These are phyloP conservation scores for Tetratostichococcus sp. DNA, from an alignment of 139 green algal species.

Conservation along the genomic window DNA sequence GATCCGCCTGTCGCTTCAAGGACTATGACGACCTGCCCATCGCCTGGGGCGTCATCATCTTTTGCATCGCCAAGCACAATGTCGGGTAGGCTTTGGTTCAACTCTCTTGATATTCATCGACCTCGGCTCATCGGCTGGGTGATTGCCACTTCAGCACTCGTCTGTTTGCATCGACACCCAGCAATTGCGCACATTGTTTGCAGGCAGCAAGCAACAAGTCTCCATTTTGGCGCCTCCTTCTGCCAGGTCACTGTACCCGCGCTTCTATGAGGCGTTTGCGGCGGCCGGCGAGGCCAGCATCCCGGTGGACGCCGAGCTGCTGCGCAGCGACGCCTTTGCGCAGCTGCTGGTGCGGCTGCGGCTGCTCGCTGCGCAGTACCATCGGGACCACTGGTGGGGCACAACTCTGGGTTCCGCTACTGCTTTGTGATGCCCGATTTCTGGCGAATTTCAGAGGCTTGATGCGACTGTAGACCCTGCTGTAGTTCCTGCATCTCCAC, in stretches of 20 bases:
- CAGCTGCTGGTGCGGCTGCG: conserved; percentile 48
- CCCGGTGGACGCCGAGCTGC: conserved; percentile 24
- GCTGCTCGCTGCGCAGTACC: conserved; percentile 38
- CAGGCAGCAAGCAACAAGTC: background rate
- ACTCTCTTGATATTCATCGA: background rate
- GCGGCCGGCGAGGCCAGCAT: conserved; percentile 65
- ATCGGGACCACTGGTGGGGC: conserved; percentile 60
- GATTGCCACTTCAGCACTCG: no score
- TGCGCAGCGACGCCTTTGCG: conserved; percentile 38
- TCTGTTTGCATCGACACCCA: no score
- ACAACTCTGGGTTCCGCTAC: no score
- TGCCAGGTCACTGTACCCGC: conserved; percentile 45
- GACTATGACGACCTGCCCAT: conserved; percentile 51
- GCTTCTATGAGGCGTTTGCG: conserved; percentile 68
- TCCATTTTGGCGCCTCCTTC: background rate
- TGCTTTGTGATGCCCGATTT: no score
- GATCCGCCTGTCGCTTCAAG: conserved; percentile 63
- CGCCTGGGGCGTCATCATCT: conserved; percentile 76
- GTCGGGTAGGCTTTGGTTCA: conserved; percentile 7
- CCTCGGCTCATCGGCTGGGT: background rate
- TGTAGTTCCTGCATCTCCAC: background rate
- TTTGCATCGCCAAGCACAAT: conserved; percentile 66
- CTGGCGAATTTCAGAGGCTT: no score
- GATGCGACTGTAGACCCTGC: no score
- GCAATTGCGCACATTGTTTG: no score